Conservation (phyloP, 352 stramenopile genomes). For the Elongisporangium prolatum region DNA sequence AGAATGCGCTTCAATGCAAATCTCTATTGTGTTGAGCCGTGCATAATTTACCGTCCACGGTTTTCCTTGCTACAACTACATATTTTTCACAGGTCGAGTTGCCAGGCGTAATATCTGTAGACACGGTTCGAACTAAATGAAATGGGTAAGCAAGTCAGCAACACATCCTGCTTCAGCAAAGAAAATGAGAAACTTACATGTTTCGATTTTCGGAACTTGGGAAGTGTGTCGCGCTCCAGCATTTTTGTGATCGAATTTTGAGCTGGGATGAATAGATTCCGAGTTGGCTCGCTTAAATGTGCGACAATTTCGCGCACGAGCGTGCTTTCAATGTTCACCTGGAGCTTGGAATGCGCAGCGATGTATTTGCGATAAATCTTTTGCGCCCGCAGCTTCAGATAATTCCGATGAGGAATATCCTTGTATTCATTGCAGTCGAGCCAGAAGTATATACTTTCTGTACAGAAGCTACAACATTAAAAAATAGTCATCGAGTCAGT, state of each 20-base stretch:
- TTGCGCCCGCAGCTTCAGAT: conserved; percentile 68
- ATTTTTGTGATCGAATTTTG: conserved; percentile 73
- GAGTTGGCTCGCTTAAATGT: conserved; percentile 48
- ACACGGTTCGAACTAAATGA: neutral
- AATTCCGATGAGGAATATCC: conserved; percentile 65
- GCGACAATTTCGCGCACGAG: conserved; percentile 51
- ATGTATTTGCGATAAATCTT: conserved; percentile 85
- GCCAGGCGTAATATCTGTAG: conserved; percentile 2
- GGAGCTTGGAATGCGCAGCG: conserved; percentile 48
- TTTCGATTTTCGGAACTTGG: conserved; percentile 70
- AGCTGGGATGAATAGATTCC: conserved; percentile 50
- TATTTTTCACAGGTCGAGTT: neutral
- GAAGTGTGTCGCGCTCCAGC: conserved; percentile 68
- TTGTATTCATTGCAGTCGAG: conserved; percentile 82
- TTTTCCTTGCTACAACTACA: neutral
- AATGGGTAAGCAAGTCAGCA: neutral
- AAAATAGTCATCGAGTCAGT: neutral
- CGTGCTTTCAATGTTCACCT: conserved; percentile 64
- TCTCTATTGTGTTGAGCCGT: neutral
- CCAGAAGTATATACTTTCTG: conserved; percentile 83
- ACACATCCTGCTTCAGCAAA: too few relatives aligned
- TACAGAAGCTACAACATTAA: conserved; percentile 56
- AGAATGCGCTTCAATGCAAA: neutral
- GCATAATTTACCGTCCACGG: neutral
- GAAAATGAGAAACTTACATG: conserved; percentile 29